These are phyloP conservation scores for Eleusine coracana DNA, from an alignment of 176 grass and related monocot genomes.

Conservation along the genomic window DNA sequence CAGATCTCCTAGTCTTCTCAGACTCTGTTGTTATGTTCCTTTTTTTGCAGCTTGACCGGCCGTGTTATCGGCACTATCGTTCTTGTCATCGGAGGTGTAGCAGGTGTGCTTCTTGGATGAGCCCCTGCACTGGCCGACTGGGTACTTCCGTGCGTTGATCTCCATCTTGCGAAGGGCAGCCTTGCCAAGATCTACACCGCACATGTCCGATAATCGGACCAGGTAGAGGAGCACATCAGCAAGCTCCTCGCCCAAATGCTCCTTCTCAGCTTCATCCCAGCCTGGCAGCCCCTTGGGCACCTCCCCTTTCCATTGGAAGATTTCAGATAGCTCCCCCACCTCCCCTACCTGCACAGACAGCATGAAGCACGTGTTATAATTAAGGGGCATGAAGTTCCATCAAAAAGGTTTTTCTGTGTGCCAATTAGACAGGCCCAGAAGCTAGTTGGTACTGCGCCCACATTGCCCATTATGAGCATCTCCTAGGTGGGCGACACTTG, in stretches of 20 bases:
- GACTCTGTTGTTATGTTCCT: slow-evolving; percentile 4
- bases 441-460: slow-evolving; percentile 17
- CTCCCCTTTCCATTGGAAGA: slow-evolving; percentile 98
- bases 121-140: slow-evolving; percentile 67
- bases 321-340: slow-evolving; percentile 91
- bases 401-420: slow-evolving; percentile 4
- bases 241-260: slow-evolving; percentile 89
- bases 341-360: slow-evolving; percentile 72
- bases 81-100: slow-evolving; percentile 31
- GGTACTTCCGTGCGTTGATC: slow-evolving; percentile 84
- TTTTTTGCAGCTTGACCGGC: background rate
- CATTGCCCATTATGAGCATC: slow-evolving; percentile 34
- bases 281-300: slow-evolving; percentile 84
- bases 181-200: slow-evolving; percentile 72
- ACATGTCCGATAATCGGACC: slow-evolving; percentile 82
- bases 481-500: slow-evolving; percentile 39
- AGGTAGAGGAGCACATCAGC: slow-evolving; percentile 91
- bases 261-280: slow-evolving; percentile 75
- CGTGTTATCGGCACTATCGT: slow-evolving; percentile 11
- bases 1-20: background rate
- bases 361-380: slow-evolving; percentile 5
- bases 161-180: slow-evolving; percentile 78
- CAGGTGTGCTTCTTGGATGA: slow-evolving; percentile 73
- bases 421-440: slow-evolving; percentile 6
- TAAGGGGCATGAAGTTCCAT: background rate